phyloP scores from a whole-genome alignment of 352 stramenopile species.

The Albugo candida region DNA sequence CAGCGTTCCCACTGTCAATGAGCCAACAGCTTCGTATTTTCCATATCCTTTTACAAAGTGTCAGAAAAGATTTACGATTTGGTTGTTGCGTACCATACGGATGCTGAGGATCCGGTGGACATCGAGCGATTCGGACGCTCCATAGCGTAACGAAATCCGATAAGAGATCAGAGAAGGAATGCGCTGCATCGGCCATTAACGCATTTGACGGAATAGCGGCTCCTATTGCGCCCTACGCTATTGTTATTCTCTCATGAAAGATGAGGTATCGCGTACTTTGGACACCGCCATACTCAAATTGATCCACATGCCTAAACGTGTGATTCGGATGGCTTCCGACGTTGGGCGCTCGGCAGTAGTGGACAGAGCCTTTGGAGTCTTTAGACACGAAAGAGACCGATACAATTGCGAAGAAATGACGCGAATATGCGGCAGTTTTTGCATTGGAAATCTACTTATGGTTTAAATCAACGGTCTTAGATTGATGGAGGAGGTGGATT shows the following conservation, averaged over 20 bases:
- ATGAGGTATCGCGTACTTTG: slow-evolving; percentile 28
- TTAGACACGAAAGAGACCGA: not conserved
- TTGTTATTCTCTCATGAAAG: not conserved
- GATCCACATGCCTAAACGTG: slow-evolving; percentile 82
- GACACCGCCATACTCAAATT: slow-evolving; percentile 83
- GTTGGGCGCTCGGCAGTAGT: not conserved
- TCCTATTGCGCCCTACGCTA: slow-evolving; percentile 39
- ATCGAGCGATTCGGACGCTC: slow-evolving; percentile 77
- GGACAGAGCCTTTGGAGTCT: not conserved
- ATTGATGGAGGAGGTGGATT: not conserved
- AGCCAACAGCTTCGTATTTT: slow-evolving; percentile 78
- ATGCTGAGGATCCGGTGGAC: slow-evolving; percentile 88
- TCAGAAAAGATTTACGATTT: not conserved
- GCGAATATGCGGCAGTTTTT: not conserved
- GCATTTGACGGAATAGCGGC: slow-evolving; percentile 73
- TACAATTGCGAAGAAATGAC: too few relatives aligned
- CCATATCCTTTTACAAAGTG: slow-evolving; percentile 34
- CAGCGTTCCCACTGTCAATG: slow-evolving; percentile 69
- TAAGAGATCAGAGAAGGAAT: slow-evolving; percentile 91
- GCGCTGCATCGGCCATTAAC: slow-evolving; percentile 89
- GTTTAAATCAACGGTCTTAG: not conserved
- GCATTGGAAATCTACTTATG: not conserved
- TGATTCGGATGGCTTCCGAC: slow-evolving; percentile 69
- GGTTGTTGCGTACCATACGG: slow-evolving; percentile 33
- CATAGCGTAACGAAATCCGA: slow-evolving; percentile 94